Base-by-base conservation (phyloP, 345 rosid species). In the Adansonia digitata region DNA sequence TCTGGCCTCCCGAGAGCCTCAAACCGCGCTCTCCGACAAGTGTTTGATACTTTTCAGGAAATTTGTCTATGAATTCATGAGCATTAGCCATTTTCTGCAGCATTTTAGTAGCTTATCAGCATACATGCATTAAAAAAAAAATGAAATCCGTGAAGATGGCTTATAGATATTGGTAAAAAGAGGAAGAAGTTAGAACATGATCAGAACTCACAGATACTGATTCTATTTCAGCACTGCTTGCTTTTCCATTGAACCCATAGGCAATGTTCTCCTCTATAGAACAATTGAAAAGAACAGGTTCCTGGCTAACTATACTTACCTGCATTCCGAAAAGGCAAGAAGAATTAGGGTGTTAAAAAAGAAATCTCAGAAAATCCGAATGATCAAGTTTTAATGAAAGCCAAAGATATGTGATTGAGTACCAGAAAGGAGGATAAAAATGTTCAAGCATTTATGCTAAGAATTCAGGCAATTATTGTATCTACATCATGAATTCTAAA, bases 251-350 rank as follows among this genome's bases (percentile, higher is more conserved):
- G 65, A 79, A 86, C 27, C 98, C 98, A 68, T 90, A 91, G 0
- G 97, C 91, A 29, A 80, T 85, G 80, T 82, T 85, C 71, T 82
- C 87, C 77, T 82, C 81, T n/a, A 85, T 66, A 39, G 87, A 80
- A 75, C 85, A 82, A 76, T 85, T 85, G 81, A 85, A 82, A 63
- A 92, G 97, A 83, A 91, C 83, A 1, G 98, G 98, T 83, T 94
- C 98, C 80, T 94, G 98, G 85, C 98, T 94, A 59, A 94, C 98
- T 85, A 94, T 94, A 81, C 97, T 94, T 51, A 91, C 78, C 98
- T 94, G 86, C 42, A 80, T 68, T 29, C 42, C 73, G 60, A 37
- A 59, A 57, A 53, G 2, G 15, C 71, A 37, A 79, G 57, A 9
- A 24, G 7, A 63, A 5, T 35, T 2, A 66, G 71, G 15, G 31